phyloP scores from a whole-genome alignment of 768 basidiomycete species.

The Psilocybe subaeruginosa region DNA sequence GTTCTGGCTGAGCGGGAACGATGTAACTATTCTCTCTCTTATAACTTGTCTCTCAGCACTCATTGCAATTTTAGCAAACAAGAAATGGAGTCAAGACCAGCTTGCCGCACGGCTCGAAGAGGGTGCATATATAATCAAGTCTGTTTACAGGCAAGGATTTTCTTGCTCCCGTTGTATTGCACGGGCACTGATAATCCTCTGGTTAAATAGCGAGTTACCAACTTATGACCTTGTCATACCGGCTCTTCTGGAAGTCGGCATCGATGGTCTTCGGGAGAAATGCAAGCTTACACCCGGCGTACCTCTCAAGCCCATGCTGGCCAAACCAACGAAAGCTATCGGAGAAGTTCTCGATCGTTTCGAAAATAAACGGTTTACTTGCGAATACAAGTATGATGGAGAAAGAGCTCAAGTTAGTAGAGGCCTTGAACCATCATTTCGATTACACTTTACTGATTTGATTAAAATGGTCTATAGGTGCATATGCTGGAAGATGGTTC shows the following conservation, averaged over 20 bases:
- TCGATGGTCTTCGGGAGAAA: conserved; percentile 64
- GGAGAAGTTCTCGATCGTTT: conserved; percentile 97
- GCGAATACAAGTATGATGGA: conserved; percentile 99
- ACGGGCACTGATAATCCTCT: background rate
- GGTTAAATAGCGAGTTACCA: conserved; percentile 84
- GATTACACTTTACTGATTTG: background rate
- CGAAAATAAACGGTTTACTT: conserved; percentile 94
- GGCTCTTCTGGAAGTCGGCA: conserved; percentile 79
- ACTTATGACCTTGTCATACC: conserved; percentile 93
- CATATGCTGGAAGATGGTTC: conserved; percentile 83
- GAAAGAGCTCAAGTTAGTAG: conserved; percentile 85
- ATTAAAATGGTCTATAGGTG: conserved; percentile 49
- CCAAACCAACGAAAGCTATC: conserved; percentile 99
- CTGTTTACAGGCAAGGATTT: conserved; percentile 81
- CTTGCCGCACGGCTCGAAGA: conserved; percentile 75
- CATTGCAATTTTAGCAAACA: conserved; percentile 50
- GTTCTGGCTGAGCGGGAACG: conserved; percentile 80
- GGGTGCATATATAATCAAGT: conserved; percentile 77
- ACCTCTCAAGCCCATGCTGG: conserved; percentile 98
- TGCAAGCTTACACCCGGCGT: conserved; percentile 96
- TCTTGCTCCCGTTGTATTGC: conserved; percentile 9
- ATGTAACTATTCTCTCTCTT: conserved; percentile 34
- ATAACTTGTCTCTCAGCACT: conserved; percentile 1
- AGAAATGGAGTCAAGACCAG: conserved; percentile 77
- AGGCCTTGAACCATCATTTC: background rate